A percentile compares a stretch with the other conserved stretches of the same genome.
Conservation (phyloP, 2,329 filamentous ascomycete genomes). For the Zasmidium angulare region DNA sequence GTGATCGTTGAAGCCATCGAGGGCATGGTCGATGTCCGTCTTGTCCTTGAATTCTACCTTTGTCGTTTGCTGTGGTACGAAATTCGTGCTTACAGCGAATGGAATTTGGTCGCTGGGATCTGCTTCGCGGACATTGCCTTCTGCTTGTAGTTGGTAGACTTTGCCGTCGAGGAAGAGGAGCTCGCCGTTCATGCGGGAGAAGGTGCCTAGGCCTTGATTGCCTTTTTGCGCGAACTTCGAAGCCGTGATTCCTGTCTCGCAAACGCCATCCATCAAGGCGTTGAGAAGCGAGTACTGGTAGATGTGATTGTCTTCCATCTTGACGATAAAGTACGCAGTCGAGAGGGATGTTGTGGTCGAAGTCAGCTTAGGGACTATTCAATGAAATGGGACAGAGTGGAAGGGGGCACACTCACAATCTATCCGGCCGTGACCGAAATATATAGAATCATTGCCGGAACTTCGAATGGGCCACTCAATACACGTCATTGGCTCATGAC, state of each 20-base stretch:
- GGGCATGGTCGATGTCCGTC: conserved; percentile 26
- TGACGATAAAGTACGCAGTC: background rate
- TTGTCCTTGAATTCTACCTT: conserved; percentile 26
- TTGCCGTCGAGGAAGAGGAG: conserved; percentile 44
- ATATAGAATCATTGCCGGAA: background rate
- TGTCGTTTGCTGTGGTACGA: conserved; percentile 30
- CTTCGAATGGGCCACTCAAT: background rate
- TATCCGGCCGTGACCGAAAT: background rate
- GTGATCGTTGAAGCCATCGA: conserved; percentile 29
- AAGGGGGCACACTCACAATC: background rate
- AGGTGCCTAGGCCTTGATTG: conserved; percentile 53
- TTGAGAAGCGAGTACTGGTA: conserved; percentile 47
- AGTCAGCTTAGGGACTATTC: background rate
- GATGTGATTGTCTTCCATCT: conserved; percentile 40
- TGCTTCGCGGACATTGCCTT: conserved; percentile 38
- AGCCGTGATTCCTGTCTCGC: conserved; percentile 48
- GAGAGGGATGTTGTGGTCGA: background rate
- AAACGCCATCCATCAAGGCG: conserved; percentile 47
- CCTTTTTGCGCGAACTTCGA: conserved; percentile 48
- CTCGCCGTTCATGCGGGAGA: conserved; percentile 45
- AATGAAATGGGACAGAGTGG: background rate
- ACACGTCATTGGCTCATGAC: background rate
- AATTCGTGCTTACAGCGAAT: conserved; percentile 38
- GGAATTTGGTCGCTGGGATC: conserved; percentile 39
- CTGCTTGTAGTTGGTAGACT: conserved; percentile 43